Percentiles rank a stretch among this genome's conserved stretches.
phyloP scores from a whole-genome alignment of 148 eudicot species.

The Arbutus unedo region DNA sequence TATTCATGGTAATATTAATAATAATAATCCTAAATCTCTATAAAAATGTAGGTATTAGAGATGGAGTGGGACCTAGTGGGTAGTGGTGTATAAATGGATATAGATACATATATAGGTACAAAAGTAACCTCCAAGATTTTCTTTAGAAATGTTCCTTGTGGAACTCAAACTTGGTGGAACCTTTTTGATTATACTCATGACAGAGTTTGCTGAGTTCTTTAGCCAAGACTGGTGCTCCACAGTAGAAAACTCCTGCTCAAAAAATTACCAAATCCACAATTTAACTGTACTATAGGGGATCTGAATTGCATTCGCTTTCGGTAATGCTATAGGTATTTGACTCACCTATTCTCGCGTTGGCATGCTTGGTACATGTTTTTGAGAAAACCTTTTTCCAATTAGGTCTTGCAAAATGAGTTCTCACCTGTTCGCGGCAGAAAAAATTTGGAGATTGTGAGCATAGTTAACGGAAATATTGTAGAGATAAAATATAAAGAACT shows the following conservation, averaged over 20 bases:
- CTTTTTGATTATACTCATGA: slow-evolving; percentile 77
- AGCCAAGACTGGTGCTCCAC: slow-evolving; percentile 72
- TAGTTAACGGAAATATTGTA: not conserved
- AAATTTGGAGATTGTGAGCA: not conserved
- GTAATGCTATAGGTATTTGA: not conserved
- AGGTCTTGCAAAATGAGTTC: slow-evolving; percentile 96
- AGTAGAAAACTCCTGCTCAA: slow-evolving; percentile 87
- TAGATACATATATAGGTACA: not conserved
- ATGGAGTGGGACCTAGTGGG: slow-evolving; percentile 9
- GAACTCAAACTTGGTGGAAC: slow-evolving; percentile 83
- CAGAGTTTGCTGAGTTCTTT: slow-evolving; percentile 71
- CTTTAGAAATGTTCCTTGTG: slow-evolving; percentile 86
- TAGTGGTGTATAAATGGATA: not conserved
- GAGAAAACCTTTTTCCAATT: slow-evolving; percentile 92
- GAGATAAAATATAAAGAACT: not conserved
- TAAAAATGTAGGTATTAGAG: slow-evolving; percentile 2
- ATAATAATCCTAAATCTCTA: not conserved
- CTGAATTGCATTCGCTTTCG: not conserved
- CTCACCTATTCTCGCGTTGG: slow-evolving; percentile 85
- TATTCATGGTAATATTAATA: not conserved
- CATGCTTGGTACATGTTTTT: slow-evolving; percentile 69
- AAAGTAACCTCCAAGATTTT: not conserved
- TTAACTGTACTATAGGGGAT: not conserved
- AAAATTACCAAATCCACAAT: slow-evolving; percentile 15
- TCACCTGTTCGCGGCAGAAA: slow-evolving; percentile 41